A percentile compares a stretch with the other conserved stretches of the same genome.
Conservation (phyloP, 495 filamentous ascomycete genomes). For the Hypoxylon perforatum region DNA sequence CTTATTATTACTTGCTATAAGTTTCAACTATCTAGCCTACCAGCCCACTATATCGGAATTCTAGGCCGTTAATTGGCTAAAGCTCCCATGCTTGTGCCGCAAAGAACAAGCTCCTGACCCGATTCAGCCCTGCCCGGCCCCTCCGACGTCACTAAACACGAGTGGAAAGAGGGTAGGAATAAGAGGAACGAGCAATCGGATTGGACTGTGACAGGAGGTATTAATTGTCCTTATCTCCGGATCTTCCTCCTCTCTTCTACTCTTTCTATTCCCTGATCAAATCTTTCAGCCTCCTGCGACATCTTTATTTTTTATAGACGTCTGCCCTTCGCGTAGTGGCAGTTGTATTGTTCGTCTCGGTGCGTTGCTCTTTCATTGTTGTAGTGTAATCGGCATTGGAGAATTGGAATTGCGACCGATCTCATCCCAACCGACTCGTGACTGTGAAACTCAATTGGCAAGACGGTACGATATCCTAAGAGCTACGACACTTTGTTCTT, state of each 20-base stretch:
- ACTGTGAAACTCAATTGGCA: not conserved
- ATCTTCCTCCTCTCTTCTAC: slow-evolving; percentile 17
- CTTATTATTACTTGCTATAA: not conserved
- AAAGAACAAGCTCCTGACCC: slow-evolving; percentile 13
- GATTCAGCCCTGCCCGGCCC: slow-evolving; percentile 8
- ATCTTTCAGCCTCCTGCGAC: slow-evolving; percentile 23
- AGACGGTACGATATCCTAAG: slow-evolving; percentile 10
- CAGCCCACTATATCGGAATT: slow-evolving; percentile 18
- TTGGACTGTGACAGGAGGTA: slow-evolving; percentile 2
- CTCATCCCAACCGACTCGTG: slow-evolving; percentile 2
- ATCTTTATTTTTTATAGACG: too few relatives aligned
- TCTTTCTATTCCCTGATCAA: slow-evolving; percentile 15
- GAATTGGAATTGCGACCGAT: slow-evolving; percentile 14
- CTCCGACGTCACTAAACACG: slow-evolving; percentile 29
- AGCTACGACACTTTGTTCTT: not conserved
- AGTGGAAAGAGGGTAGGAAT: slow-evolving; percentile 15
- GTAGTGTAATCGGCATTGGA: slow-evolving; percentile 10
- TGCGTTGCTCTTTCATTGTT: not conserved
- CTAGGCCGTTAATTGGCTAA: slow-evolving; percentile 14
- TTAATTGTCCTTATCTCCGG: slow-evolving; percentile 26
- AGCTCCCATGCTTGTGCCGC: slow-evolving; percentile 1
- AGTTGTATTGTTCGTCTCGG: not conserved
- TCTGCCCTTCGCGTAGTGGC: slow-evolving; percentile 4
- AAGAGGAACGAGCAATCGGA: not conserved
- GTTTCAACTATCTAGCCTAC: not conserved